These are phyloP conservation scores for Populus tomentosa DNA, from an alignment of 441 rosid species.

Conservation along the genomic window DNA sequence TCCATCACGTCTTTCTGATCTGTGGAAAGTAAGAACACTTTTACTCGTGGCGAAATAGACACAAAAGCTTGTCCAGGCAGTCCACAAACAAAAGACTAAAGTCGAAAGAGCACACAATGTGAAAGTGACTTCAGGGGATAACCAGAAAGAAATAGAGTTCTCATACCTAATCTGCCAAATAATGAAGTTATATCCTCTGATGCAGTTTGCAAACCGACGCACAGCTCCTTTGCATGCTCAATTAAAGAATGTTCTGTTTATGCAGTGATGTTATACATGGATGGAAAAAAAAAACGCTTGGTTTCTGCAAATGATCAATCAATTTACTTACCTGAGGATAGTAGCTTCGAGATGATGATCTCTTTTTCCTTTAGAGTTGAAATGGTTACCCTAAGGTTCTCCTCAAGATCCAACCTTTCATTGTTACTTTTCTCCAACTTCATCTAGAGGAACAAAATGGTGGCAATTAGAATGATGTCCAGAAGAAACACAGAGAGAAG, in stretches of 20 bases:
- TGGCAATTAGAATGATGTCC: no score
- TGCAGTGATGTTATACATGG: conserved; percentile 4
- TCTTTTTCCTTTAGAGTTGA: conserved; percentile 58
- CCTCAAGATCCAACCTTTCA: conserved; percentile 68
- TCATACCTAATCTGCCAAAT: conserved; percentile 63
- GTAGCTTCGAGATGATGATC: conserved; percentile 50
- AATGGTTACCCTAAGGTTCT: conserved; percentile 39
- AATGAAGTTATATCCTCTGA: conserved; percentile 70
- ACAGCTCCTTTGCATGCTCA: conserved; percentile 61
- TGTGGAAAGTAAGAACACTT: conserved; percentile 22
- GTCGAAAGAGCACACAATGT: neutral
- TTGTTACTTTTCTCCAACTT: conserved; percentile 49
- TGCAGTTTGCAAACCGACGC: conserved; percentile 66
- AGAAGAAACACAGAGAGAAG: no score
- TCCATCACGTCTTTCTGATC: conserved; percentile 78
- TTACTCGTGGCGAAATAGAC: neutral
- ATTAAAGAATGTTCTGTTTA: conserved; percentile 60
- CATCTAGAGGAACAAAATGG: conserved; percentile 34
- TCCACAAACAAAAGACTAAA: no score
- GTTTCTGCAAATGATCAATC: neutral
- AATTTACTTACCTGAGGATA: conserved; percentile 49
- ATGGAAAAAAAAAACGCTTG: neutral
- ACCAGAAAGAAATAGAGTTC: neutral
- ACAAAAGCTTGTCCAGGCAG: no score
- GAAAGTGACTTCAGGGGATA: neutral